Conservation (phyloP, 805 yeast species). For the Vanderwaltozyma polyspora region DNA sequence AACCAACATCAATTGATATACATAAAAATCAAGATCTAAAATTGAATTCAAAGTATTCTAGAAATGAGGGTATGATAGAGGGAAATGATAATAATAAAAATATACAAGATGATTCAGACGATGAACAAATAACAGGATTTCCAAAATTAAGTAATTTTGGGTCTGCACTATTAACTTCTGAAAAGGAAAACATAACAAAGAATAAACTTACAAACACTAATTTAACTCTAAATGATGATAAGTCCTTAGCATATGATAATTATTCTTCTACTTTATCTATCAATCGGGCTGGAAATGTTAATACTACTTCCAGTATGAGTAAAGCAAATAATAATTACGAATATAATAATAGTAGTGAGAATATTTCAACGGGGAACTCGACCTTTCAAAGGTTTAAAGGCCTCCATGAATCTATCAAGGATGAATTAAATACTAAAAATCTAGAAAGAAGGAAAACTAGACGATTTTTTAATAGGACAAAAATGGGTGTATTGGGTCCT, state of each 20-base stretch:
- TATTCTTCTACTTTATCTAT: background rate
- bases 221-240: background rate
- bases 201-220: background rate
- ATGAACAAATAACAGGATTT: conserved; percentile 19
- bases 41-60: too few species aligned
- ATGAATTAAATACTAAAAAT: conserved; percentile 17
- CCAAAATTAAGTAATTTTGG: conserved; percentile 25
- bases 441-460: conserved; percentile 19
- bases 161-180: conserved; percentile 18
- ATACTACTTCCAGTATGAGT: background rate
- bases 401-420: conserved; percentile 19
- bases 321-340: background rate
- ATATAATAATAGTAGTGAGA: background rate
- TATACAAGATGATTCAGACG: conserved; percentile 12
- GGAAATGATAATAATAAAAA: background rate
- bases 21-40: too few species aligned
- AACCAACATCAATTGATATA: too few species aligned
- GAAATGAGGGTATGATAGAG: too few species aligned
- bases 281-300: background rate
- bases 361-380: conserved; percentile 4
- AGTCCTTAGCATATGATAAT: too few species aligned
- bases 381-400: conserved; percentile 13
- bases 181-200: conserved; percentile 1
- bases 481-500: conserved; percentile 21
- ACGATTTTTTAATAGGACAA: conserved; percentile 17